Percentiles rank a stretch among this genome's conserved stretches.
Conservation (phyloP, 2,329 filamentous ascomycete species). For the Ascochyta koolunga region DNA sequence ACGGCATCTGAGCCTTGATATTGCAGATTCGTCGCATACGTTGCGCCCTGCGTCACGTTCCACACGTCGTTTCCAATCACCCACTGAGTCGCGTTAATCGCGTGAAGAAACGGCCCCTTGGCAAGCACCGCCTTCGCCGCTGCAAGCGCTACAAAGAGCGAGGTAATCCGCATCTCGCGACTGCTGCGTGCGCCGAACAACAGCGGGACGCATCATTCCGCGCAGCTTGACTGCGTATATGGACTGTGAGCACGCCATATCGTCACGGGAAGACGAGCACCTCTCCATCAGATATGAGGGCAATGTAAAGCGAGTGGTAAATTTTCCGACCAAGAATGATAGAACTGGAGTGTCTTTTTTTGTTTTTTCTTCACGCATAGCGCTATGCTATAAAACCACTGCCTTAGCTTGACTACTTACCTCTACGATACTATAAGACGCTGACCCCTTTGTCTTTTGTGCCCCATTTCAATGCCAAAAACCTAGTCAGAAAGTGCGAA, state of each 20-base stretch:
- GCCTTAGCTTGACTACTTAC: too few relatives aligned
- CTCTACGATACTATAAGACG: too few relatives aligned
- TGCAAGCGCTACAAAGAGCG: slow-evolving; percentile 2
- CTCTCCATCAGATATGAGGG: background rate
- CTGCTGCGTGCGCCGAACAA: background rate
- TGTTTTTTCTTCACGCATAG: too few relatives aligned
- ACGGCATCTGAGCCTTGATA: slow-evolving; percentile 46
- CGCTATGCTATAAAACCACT: too few relatives aligned
- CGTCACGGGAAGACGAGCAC: slow-evolving; percentile 3
- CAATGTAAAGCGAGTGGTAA: too few relatives aligned
- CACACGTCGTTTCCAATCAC: slow-evolving; percentile 44
- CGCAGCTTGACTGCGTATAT: background rate
- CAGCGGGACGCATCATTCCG: background rate
- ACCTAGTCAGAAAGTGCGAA: too few relatives aligned
- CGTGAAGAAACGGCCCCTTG: slow-evolving; percentile 28
- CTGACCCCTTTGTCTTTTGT: too few relatives aligned
- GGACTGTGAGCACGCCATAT: slow-evolving; percentile 9
- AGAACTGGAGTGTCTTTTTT: too few relatives aligned
- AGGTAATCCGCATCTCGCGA: slow-evolving; percentile 2
- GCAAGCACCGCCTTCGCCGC: background rate
- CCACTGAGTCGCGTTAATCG: slow-evolving; percentile 25
- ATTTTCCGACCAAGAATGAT: too few relatives aligned
- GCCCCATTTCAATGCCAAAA: too few relatives aligned
- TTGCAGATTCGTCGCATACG: slow-evolving; percentile 44
- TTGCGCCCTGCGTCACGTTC: slow-evolving; percentile 41